Evolutionary conservation across 2,329 filamentous ascomycete species (phyloP).

Genomic region (Pseudocercospora crystallina): DNA sequence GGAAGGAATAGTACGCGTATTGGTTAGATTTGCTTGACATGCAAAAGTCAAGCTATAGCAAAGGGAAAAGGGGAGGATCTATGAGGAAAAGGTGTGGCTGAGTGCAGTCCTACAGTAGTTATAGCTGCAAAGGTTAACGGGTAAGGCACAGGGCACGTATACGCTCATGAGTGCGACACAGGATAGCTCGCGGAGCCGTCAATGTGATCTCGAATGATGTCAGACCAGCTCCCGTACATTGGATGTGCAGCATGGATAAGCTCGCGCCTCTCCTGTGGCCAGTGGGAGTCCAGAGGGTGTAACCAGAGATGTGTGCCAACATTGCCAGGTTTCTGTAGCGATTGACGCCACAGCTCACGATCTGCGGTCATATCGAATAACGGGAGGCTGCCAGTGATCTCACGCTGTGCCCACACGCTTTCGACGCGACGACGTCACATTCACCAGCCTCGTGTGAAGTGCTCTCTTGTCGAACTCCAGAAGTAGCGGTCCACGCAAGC

Average conservation of each 20-base stretch:
- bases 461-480: too few species aligned
- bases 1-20: slow-evolving; percentile 55
- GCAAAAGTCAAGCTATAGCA: slow-evolving; percentile 32
- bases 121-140: slow-evolving; percentile 19
- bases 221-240: slow-evolving; percentile 14
- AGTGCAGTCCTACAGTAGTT: slow-evolving; percentile 16
- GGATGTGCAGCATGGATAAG: slow-evolving; percentile 12
- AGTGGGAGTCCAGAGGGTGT: slow-evolving; percentile 1
- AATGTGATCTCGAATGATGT: slow-evolving; percentile 16
- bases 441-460: not conserved
- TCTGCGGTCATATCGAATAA: slow-evolving; percentile 11
- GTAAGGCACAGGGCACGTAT: slow-evolving; percentile 11
- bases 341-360: slow-evolving; percentile 14
- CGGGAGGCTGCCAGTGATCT: not conserved
- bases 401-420: slow-evolving; percentile 4
- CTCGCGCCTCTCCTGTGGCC: slow-evolving; percentile 16
- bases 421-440: not conserved
- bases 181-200: slow-evolving; percentile 8
- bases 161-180: slow-evolving; percentile 9
- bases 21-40: slow-evolving; percentile 51
- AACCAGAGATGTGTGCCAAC: slow-evolving; percentile 6
- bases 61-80: slow-evolving; percentile 18
- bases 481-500: not conserved
- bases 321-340: slow-evolving; percentile 12
- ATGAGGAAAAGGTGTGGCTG: slow-evolving; percentile 20